Evolutionary conservation across 192 early-diverging fungal genomes (phyloP), one percentile per base, ranked within the genome.

Genomic region (Dissophora ornata): DNA sequence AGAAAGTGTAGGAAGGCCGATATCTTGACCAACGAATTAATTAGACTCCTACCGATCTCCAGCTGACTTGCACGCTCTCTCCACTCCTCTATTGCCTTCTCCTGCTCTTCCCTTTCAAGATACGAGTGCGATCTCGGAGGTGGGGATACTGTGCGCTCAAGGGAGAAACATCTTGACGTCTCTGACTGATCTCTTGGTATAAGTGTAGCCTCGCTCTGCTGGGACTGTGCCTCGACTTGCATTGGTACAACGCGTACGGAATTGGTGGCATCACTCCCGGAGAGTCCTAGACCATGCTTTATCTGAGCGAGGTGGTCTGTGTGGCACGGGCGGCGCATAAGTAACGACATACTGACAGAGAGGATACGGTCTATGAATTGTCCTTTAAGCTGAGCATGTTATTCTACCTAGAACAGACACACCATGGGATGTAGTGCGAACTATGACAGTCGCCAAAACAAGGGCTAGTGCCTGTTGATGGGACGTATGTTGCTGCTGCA

Each of bases 81-180:
- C 44, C 44, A 45, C 7, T 38, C 5, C 12, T 45, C 10, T 9
- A n/a, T 9, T 26, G 4, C 4, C 19, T 26, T 26, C 48, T 24
- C 25, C 24, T 50, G 8, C 48, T 50, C 48, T 11, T 24, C 10
- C 48, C 21, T 22, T 28, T 50, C 25, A 21, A 50, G 18, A 8
- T 22, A 34, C 52, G 32, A 28, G 3, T 30, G 30, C 13, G 32
- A 12, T 18, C 30, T 28, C 33, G 52, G 30, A n/a, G 32, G 52
- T 34, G 52, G 52, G 2, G 52, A 34, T 9, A 21, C 52, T 33
- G 52, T 54, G 2, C 52, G 52, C n/a, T 54, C 52, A 5, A 30
- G 52, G 3, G 52, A 54, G n/a, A 54, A 54, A 19, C 22, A 3
- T 45, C n/a, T n/a, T n/a, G 18, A 45, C 6, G 9, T 16, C 4